Conservation (phyloP, 768 basidiomycete species). For the Mrakia blollopis region DNA sequence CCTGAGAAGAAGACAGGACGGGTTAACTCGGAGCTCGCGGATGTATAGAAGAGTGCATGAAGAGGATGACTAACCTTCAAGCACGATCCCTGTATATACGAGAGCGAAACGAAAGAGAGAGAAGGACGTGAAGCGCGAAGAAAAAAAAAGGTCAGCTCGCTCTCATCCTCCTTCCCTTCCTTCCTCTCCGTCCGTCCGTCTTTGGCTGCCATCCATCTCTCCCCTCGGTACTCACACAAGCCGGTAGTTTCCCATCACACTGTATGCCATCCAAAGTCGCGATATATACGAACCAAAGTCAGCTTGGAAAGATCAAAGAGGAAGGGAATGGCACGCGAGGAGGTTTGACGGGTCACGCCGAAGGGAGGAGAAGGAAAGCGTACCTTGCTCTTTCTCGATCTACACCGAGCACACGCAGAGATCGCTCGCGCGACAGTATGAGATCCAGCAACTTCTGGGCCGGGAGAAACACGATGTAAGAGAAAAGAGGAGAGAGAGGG, state of each 20-base stretch:
- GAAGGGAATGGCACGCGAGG: too few species aligned
- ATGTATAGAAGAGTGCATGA: neutral
- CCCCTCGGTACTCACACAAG: slow-evolving; percentile 40
- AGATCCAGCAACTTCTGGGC: slow-evolving; percentile 9
- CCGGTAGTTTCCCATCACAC: slow-evolving; percentile 46
- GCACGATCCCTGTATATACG: slow-evolving; percentile 13
- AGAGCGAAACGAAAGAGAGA: neutral
- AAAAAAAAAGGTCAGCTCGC: neutral
- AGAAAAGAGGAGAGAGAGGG: neutral
- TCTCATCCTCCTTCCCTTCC: neutral
- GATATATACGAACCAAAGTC: neutral
- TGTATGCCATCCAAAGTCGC: slow-evolving; percentile 11
- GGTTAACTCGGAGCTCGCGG: neutral
- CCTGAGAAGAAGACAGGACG: slow-evolving; percentile 30
- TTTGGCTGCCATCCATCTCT: neutral
- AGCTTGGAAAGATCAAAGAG: neutral
- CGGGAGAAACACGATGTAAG: neutral
- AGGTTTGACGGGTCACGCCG: neutral
- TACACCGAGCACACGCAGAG: slow-evolving; percentile 44
- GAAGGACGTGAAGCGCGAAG: neutral
- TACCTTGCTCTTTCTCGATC: slow-evolving; percentile 42
- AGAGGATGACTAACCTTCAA: slow-evolving; percentile 13
- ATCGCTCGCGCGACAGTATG: slow-evolving; percentile 40
- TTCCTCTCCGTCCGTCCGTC: neutral
- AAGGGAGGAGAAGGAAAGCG: neutral